Evolutionary conservation across 1,284 basidiomycete species (phyloP).

Genomic region (Pseudozyma sp.): DNA sequence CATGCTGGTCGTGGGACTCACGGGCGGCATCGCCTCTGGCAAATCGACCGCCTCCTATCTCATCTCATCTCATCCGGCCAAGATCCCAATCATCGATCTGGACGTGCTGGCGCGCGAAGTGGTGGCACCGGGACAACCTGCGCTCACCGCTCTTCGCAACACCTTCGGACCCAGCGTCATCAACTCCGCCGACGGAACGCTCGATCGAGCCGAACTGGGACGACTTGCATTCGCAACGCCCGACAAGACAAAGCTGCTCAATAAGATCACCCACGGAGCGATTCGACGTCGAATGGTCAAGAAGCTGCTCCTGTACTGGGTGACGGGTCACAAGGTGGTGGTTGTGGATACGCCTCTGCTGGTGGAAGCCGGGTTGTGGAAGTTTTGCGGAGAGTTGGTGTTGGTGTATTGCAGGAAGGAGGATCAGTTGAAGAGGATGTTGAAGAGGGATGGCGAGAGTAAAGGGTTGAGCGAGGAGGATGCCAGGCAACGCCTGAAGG

Average conservation of each 20-base stretch:
- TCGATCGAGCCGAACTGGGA: slow-evolving; percentile 87
- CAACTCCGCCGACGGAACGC: slow-evolving; percentile 74
- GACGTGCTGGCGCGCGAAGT: slow-evolving; percentile 89
- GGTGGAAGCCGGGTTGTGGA: slow-evolving; percentile 89
- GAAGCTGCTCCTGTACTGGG: slow-evolving; percentile 79
- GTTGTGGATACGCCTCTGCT: slow-evolving; percentile 93
- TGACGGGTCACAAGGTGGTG: slow-evolving; percentile 80
- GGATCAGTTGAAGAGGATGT: slow-evolving; percentile 63
- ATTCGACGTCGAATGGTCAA: slow-evolving; percentile 82
- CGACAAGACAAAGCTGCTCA: slow-evolving; percentile 79
- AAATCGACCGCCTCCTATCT: slow-evolving; percentile 84
- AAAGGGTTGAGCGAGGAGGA: slow-evolving; percentile 71
- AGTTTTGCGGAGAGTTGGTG: slow-evolving; percentile 83
- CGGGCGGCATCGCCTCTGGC: slow-evolving; percentile 95
- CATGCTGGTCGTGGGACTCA: slow-evolving; percentile 83
- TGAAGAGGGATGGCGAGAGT: slow-evolving; percentile 52
- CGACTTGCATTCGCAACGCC: slow-evolving; percentile 79
- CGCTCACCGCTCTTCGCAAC: slow-evolving; percentile 76
- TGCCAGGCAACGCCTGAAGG: slow-evolving; percentile 79
- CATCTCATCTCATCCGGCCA: slow-evolving; percentile 73
- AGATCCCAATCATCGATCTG: slow-evolving; percentile 87
- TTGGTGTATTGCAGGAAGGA: slow-evolving; percentile 78
- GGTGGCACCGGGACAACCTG: slow-evolving; percentile 84
- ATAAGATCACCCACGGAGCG: slow-evolving; percentile 88
- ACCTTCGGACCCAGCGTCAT: slow-evolving; percentile 81